These are phyloP conservation scores for Diaporthe amygdali DNA, from an alignment of 2,329 filamentous ascomycete genomes.

Conservation along the genomic window DNA sequence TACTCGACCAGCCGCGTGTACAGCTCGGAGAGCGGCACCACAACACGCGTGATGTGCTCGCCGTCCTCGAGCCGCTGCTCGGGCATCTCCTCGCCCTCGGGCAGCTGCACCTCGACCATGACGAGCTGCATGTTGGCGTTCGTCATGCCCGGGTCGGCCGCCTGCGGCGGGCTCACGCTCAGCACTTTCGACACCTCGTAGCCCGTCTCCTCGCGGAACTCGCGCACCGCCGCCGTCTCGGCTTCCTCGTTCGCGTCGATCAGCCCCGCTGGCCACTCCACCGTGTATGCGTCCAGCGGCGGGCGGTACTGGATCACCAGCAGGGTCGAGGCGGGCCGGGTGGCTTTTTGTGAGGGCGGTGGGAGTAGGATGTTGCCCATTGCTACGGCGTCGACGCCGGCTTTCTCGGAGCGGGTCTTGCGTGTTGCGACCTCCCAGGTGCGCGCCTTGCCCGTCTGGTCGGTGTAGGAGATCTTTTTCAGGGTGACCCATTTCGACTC, in stretches of 20 bases:
- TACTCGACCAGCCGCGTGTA: conserved; percentile 58
- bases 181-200: conserved; percentile 54
- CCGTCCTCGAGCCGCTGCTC: conserved; percentile 65
- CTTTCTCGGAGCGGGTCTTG: conserved; percentile 55
- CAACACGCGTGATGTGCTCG: conserved; percentile 65
- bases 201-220: conserved; percentile 61
- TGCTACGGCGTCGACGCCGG: conserved; percentile 65
- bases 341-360: conserved; percentile 35
- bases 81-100: conserved; percentile 54
- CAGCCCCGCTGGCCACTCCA: conserved; percentile 60
- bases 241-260: conserved; percentile 57
- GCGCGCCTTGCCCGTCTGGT: conserved; percentile 57
- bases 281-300: conserved; percentile 54
- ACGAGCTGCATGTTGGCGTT: conserved; percentile 67
- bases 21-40: conserved; percentile 61
- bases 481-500: conserved; percentile 64
- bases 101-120: conserved; percentile 61
- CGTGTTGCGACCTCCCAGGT: conserved; percentile 67
- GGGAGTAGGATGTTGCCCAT: conserved; percentile 64
- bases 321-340: conserved; percentile 41
- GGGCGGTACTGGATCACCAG: conserved; percentile 59
- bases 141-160: conserved; percentile 63
- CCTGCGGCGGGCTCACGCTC: conserved; percentile 57
- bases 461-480: conserved; percentile 61
- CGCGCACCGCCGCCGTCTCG: conserved; percentile 56